Base-by-base conservation (phyloP, 805 yeast species). In the Yamadazyma philogaea region DNA sequence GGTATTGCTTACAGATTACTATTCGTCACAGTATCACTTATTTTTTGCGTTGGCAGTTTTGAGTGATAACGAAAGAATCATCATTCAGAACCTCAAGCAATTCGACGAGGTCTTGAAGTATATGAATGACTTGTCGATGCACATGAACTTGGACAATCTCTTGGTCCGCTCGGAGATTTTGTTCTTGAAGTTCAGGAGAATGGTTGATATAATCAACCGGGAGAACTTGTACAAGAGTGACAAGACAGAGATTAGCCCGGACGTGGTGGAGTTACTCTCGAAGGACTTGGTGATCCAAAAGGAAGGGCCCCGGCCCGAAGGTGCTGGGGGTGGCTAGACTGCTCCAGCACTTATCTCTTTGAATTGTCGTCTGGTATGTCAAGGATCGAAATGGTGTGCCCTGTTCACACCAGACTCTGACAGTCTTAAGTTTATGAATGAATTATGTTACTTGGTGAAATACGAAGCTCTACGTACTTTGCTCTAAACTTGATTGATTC, bases 61-160 rank as follows among this genome's bases (percentile, higher is more conserved):
- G 37, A 95, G 91, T 55, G 88, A 87, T 53, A 82, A 90, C 61
- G 86, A 89, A 53, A 77, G 81, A 36, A 81, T 86, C 31, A 86
- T 91, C 22, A 79, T 82, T 48, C 78, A 81, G 31, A 84, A 87
- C 54, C 69, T 93, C 46, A 70, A 70, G 24, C 80, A 82, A 47
- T 91, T 93, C 64, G 98, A 93, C 58, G 96, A 91, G 59, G 90
- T 93, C 19, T 74, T 93, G 55, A 88, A 86, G 66, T 93, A 85
- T 59, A 85, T 91, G 79, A 93, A 93, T 64, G 97, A 91, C 54
- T 72, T 93, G 45, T 81, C 87, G 38, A 84, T 84, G 70, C 75
- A 81, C 2, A 70, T 88, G 68, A 81, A 87, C 44, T 66, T 89
- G 52, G 79, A 84, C 36, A 95, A 87, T 50, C 66, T 89, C 34